Conservation (phyloP, 179 eudicot genomes). For the Beta corolliflora region DNA sequence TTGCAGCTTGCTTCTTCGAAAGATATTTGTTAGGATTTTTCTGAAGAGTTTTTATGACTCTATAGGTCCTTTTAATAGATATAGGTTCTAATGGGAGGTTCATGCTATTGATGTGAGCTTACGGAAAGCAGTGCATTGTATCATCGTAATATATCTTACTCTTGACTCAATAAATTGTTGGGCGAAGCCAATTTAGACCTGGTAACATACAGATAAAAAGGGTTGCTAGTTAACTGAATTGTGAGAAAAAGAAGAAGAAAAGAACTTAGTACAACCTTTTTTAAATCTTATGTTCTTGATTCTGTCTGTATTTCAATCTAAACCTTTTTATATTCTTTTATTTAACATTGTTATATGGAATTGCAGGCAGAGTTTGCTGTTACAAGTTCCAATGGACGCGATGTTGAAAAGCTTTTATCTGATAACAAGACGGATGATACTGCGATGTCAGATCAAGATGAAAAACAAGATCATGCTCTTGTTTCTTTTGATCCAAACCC, state of each 20-base stretch:
- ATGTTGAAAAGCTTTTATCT: constrained; percentile 28
- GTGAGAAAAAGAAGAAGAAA: too few relatives aligned
- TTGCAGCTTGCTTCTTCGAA: background rate
- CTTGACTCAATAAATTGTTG: background rate
- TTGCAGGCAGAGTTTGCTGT: constrained; percentile 30
- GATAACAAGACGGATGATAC: constrained; percentile 29
- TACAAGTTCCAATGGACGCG: constrained; percentile 14
- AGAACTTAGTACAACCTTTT: too few relatives aligned
- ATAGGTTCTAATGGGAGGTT: background rate
- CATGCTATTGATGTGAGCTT: background rate
- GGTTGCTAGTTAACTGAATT: background rate
- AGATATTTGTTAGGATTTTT: background rate
- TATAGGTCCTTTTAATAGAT: background rate
- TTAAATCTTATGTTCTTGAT: too few relatives aligned
- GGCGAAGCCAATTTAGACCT: background rate
- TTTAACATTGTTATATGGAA: background rate
- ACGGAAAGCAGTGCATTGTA: background rate
- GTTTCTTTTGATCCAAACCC: constrained; percentile 33
- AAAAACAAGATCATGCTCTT: constrained; percentile 32
- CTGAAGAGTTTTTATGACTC: background rate
- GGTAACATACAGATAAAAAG: background rate
- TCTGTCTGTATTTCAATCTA: background rate
- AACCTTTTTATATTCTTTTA: background rate
- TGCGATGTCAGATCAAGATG: constrained; percentile 32
- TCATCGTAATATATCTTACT: background rate